Percentiles rank a stretch among this genome's conserved stretches.
Evolutionary conservation across 768 basidiomycete species (phyloP).

Genomic region (Jaapia argillacea): DNA sequence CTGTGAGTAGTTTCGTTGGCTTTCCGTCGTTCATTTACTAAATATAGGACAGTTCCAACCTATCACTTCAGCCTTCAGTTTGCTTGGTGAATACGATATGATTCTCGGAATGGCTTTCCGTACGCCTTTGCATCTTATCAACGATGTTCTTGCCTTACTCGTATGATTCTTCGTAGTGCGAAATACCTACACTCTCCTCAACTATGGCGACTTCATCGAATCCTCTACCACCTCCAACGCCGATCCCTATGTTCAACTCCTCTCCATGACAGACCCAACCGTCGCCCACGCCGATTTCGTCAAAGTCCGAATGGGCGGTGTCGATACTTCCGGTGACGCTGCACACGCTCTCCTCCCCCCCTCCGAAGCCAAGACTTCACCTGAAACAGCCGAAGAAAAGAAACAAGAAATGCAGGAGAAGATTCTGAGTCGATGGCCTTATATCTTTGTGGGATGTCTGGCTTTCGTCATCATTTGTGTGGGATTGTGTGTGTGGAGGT

Average conservation of each 20-base stretch:
- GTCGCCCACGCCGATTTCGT: conserved; percentile 61
- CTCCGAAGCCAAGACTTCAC: conserved; percentile 49
- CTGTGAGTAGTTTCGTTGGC: conserved; percentile 33
- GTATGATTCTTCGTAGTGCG: conserved; percentile 39
- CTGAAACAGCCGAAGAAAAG: conserved; percentile 52
- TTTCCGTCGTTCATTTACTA: conserved; percentile 2
- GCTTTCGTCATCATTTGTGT: conserved; percentile 33
- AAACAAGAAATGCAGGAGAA: conserved; percentile 55
- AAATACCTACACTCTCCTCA: conserved; percentile 61
- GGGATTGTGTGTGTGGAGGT: conserved; percentile 47
- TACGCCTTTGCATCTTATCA: conserved; percentile 24
- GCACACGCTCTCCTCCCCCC: conserved; percentile 53
- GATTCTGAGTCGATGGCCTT: conserved; percentile 65
- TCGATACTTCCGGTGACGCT: conserved; percentile 42
- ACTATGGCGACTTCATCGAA: conserved; percentile 62
- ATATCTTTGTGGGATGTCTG: conserved; percentile 55
- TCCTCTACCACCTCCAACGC: conserved; percentile 32
- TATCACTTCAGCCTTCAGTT: conserved; percentile 68
- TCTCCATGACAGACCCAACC: conserved; percentile 42
- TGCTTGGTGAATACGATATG: conserved; percentile 73
- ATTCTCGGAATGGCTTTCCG: conserved; percentile 77
- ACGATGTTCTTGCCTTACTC: neutral
- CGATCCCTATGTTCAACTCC: conserved; percentile 62
- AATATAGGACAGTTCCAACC: conserved; percentile 60
- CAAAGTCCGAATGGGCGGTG: conserved; percentile 45